Evolutionary conservation across 2,329 filamentous ascomycete species (phyloP), one percentile per base, ranked within the genome.

Genomic region (Cladosporium velox): DNA sequence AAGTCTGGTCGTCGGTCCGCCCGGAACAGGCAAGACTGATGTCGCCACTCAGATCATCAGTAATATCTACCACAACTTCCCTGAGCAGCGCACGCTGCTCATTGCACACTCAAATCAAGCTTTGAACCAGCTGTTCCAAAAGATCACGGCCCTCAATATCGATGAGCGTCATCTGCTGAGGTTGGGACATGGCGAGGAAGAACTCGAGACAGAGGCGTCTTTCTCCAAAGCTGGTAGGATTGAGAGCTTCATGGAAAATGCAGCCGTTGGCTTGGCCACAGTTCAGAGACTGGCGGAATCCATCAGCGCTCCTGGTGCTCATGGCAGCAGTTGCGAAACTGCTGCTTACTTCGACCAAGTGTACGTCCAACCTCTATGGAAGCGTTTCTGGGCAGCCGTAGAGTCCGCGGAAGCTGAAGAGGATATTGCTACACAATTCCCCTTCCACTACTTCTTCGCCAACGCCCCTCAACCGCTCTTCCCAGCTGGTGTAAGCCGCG

Each of bases 21-120:
- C 95, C 8, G 95, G 95, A 64, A 99, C 95, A 7, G 95, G 96
- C 69, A 99, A 99, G 82, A 99, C 95, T n/a, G 95, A 99, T 79
- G 95, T 99, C 63, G 93, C 93, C 58, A 97, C 94, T 4, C 95
- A 99, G 78, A 96, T 98, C 76, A 99, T 99, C 80, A 97, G 92
- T 82, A 97, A 98, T 77, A 91, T 99, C 72, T 99, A 99, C 76
- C 94, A 98, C 82, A 97, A 98, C 79, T 99, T 97, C 76, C 93
- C 95, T 8, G 85, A 90, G 69, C 93, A 99, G 78, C 90, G 92
- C 72, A 99, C 95, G 0, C 82, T 99, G 21, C 87, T 99, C 49
- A 88, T 99, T 69, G 95, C 95, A 4, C 95, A 99, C 78, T 98
- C 94, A 79, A 99, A 99, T 75, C 96, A 99, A 78, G 96, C 95